Percentiles rank a stretch among this genome's conserved stretches.
Evolutionary conservation across 1,139 yeast species (phyloP).

Genomic region (Pichia cactophila): DNA sequence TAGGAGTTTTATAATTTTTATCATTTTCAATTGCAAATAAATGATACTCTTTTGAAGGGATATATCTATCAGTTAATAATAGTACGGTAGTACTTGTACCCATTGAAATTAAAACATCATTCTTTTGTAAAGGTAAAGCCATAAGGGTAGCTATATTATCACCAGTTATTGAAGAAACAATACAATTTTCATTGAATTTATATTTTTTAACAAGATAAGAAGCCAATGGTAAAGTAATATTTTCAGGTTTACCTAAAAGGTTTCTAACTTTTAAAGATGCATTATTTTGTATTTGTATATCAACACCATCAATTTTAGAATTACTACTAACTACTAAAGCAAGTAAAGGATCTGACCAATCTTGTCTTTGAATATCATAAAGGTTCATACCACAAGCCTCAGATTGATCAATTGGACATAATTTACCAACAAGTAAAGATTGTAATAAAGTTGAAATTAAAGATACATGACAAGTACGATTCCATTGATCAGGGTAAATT

Average conservation of each 20-base stretch:
- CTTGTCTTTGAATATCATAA: constrained; percentile 52
- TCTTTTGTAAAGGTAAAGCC: constrained; percentile 67
- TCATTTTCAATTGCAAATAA: constrained; percentile 52
- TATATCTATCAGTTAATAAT: constrained; percentile 68
- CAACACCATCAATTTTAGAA: constrained; percentile 27
- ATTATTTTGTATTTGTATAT: constrained; percentile 13
- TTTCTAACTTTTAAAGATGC: constrained; percentile 36
- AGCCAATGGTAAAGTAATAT: constrained; percentile 41
- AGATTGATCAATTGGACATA: constrained; percentile 65
- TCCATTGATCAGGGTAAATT: constrained; percentile 37
- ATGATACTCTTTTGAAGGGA: constrained; percentile 78
- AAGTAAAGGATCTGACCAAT: constrained; percentile 48
- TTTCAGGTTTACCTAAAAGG: constrained; percentile 43
- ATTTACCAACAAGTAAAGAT: constrained; percentile 56
- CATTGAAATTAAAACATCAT: constrained; percentile 72
- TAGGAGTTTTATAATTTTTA: constrained; percentile 11
- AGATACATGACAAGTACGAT: constrained; percentile 53
- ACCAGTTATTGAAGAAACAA: constrained; percentile 68
- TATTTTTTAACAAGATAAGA: constrained; percentile 56
- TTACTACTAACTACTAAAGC: constrained; percentile 48
- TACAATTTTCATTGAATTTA: constrained; percentile 49
- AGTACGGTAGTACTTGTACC: constrained; percentile 90
- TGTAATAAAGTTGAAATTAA: constrained; percentile 77
- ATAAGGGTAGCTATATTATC: constrained; percentile 87
- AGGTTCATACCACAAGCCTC: constrained; percentile 93